Conservation (phyloP, 108 stramenopile species). For the Cylindrotheca fusiformis region DNA sequence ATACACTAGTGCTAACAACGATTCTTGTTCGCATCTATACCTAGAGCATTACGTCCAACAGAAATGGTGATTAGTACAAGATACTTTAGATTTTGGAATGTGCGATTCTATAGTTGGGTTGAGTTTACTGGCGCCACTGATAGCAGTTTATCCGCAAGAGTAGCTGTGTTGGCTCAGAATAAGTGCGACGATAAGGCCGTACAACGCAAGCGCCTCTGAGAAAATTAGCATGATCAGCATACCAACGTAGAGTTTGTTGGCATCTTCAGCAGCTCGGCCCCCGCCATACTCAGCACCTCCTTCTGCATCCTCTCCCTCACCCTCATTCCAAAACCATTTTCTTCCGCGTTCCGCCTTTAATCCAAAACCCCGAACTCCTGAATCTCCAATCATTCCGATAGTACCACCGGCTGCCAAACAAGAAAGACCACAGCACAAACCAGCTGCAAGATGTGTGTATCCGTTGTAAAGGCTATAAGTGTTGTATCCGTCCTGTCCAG, state of each 20-base stretch:
- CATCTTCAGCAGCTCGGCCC: conserved; percentile 30
- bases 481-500: conserved; percentile 40
- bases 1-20: too few species aligned
- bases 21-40: too few species aligned
- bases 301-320: conserved; percentile 13
- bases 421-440: conserved; percentile 82
- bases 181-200: conserved; percentile 15
- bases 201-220: conserved; percentile 88
- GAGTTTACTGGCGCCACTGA: neutral
- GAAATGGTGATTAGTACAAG: too few species aligned
- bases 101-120: too few species aligned
- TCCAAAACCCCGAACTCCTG: conserved; percentile 66
- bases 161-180: neutral
- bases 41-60: too few species aligned
- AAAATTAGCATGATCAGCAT: conserved; percentile 94
- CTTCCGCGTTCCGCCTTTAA: conserved; percentile 66
- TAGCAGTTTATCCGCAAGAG: neutral
- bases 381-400: conserved; percentile 78
- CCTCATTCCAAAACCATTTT: conserved; percentile 58
- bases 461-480: conserved; percentile 68
- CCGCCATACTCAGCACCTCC: conserved; percentile 41
- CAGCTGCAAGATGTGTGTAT: conserved; percentile 61
- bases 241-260: conserved; percentile 86
- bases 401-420: conserved; percentile 77
- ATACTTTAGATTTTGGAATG: too few species aligned